Evolutionary conservation across 345 rosid species (phyloP).

Genomic region (Eucalyptus tenuipes): DNA sequence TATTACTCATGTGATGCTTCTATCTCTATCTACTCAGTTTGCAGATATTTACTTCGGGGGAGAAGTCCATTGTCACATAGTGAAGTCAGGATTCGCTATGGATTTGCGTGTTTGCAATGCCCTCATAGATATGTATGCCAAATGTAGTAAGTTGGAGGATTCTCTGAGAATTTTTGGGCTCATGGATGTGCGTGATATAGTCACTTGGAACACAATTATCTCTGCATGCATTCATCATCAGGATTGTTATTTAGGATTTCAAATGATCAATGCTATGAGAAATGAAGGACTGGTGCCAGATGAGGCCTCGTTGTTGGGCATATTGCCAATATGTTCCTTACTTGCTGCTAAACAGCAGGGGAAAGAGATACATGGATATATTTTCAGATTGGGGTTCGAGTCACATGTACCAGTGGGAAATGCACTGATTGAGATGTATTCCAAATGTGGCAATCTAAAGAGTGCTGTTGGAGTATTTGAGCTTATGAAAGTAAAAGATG

Average conservation of each 20-base stretch:
- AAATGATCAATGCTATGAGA: slow-evolving; percentile 29
- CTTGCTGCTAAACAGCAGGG: slow-evolving; percentile 51
- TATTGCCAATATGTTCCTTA: slow-evolving; percentile 46
- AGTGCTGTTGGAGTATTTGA: slow-evolving; percentile 27
- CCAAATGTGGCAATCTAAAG: slow-evolving; percentile 48
- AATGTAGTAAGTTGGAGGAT: slow-evolving; percentile 25
- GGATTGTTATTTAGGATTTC: slow-evolving; percentile 33
- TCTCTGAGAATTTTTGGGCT: slow-evolving; percentile 26
- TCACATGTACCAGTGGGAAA: slow-evolving; percentile 30
- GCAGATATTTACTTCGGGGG: slow-evolving; percentile 22
- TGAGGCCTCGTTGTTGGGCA: slow-evolving; percentile 27
- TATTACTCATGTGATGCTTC: slow-evolving; percentile 29
- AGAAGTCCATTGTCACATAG: slow-evolving; percentile 32
- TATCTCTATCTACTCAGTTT: slow-evolving; percentile 23
- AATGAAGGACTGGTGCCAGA: slow-evolving; percentile 26
- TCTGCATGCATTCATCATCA: slow-evolving; percentile 38
- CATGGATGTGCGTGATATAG: slow-evolving; percentile 32
- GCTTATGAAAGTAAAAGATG: slow-evolving; percentile 42
- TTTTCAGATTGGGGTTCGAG: slow-evolving; percentile 40
- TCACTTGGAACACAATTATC: slow-evolving; percentile 57
- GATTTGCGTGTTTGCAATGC: slow-evolving; percentile 39
- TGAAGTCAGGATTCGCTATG: slow-evolving; percentile 26
- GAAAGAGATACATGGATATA: slow-evolving; percentile 49
- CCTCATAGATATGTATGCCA: slow-evolving; percentile 51
- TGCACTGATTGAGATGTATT: slow-evolving; percentile 61